phyloP scores from a whole-genome alignment of 306 rosid species.

The Benincasa hispida region DNA sequence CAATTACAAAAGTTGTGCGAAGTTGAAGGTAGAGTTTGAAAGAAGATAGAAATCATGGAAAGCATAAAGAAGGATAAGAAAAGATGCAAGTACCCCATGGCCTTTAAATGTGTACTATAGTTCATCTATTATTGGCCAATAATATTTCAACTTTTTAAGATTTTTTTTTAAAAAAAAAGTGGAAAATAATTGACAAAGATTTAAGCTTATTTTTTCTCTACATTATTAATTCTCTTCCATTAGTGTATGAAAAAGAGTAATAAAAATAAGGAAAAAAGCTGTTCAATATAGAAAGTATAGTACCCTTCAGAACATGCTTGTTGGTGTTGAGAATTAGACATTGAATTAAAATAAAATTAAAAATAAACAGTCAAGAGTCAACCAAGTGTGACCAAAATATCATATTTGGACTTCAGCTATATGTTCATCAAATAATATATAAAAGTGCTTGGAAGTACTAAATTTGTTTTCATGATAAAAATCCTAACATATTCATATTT shows the following conservation, averaged over 20 bases:
- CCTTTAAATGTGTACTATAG: not conserved
- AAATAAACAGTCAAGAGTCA: not conserved
- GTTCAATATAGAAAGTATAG: not conserved
- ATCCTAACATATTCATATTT: no score
- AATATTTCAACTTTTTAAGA: not conserved
- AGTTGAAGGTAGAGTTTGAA: not conserved
- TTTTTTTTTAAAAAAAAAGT: not conserved
- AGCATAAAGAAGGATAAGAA: not conserved
- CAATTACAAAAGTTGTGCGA: not conserved
- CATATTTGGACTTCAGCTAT: not conserved
- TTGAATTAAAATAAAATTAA: not conserved
- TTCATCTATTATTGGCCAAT: not conserved
- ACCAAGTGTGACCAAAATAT: not conserved
- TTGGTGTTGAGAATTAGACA: not conserved
- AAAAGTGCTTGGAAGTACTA: not conserved
- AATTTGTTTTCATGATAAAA: not conserved
- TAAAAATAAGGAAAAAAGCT: not conserved
- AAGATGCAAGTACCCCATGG: not conserved
- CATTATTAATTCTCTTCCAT: not conserved
- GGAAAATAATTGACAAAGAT: not conserved
- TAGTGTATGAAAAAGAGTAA: not conserved
- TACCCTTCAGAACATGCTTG: not conserved
- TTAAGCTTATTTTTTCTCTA: not conserved
- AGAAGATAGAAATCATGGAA: not conserved
- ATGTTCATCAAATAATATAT: not conserved